These are phyloP conservation scores for Pseudonitzschia multistriata DNA, from an alignment of 108 stramenopile species.

Conservation along the genomic window DNA sequence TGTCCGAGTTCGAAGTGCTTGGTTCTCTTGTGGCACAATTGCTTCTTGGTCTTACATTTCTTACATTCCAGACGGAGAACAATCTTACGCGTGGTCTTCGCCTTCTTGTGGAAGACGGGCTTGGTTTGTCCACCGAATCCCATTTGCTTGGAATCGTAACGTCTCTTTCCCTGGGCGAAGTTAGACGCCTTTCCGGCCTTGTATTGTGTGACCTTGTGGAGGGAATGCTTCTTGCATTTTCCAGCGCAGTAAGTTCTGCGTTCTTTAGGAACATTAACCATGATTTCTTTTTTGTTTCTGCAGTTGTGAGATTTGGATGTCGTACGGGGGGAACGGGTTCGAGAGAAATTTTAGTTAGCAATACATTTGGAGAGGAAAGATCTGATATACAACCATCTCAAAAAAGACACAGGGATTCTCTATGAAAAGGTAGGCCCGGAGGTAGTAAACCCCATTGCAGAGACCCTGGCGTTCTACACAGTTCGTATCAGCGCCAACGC, in stretches of 20 bases:
- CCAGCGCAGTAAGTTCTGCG: constrained; percentile 97
- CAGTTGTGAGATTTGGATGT: not conserved
- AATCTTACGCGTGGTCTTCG: constrained; percentile 99
- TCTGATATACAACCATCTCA: no score
- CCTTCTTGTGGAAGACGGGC: constrained; percentile 99
- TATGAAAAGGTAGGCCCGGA: no score
- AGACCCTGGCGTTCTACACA: no score
- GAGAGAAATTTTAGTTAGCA: no score
- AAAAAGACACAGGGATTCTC: no score
- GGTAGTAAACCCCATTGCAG: no score
- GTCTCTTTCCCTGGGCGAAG: constrained; percentile 99
- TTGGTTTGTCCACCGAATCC: constrained; percentile 99
- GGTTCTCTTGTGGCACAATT: constrained; percentile 96
- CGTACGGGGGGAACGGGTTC: not conserved
- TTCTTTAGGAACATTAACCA: constrained; percentile 99
- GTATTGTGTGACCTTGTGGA: constrained; percentile 99
- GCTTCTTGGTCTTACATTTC: constrained; percentile 99
- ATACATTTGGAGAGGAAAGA: no score
- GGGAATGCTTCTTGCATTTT: constrained; percentile 96
- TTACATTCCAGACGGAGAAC: constrained; percentile 99
- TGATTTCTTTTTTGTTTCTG: constrained; percentile 32
- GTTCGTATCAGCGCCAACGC: no score
- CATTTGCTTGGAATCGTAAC: constrained; percentile 99
- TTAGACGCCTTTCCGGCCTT: constrained; percentile 99
- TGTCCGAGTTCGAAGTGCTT: constrained; percentile 99